phyloP scores from a whole-genome alignment of 116 monocot genomes.

The Phalaenopsis hybrid region DNA sequence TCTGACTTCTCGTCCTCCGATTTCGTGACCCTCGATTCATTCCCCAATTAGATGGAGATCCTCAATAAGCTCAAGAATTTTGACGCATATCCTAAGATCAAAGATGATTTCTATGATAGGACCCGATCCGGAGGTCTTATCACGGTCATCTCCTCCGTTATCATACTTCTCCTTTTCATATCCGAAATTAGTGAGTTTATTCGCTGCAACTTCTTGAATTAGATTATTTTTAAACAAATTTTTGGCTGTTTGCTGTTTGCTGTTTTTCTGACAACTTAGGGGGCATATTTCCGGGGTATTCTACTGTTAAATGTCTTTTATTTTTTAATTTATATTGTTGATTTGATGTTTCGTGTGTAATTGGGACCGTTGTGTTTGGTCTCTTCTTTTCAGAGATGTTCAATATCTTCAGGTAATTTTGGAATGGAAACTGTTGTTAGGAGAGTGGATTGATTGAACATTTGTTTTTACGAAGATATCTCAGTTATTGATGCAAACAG shows the following conservation, averaged over 20 bases:
- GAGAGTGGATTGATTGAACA: too few species aligned
- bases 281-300: neutral
- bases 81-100: slow-evolving; percentile 90
- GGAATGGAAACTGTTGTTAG: too few species aligned
- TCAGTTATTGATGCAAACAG: too few species aligned
- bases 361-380: neutral
- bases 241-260: neutral
- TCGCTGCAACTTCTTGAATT: neutral
- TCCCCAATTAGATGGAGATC: slow-evolving; percentile 51
- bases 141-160: slow-evolving; percentile 55
- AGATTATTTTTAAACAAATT: neutral
- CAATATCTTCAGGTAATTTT: neutral
- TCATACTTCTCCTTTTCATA: slow-evolving; percentile 58
- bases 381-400: too few species aligned
- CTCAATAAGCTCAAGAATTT: slow-evolving; percentile 63
- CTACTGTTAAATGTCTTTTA: neutral
- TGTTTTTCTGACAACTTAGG: neutral
- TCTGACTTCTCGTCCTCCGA: neutral
- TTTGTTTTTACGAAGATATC: too few species aligned
- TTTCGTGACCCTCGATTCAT: neutral
- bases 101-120: slow-evolving; percentile 88
- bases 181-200: slow-evolving; percentile 64
- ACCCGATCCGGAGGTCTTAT: slow-evolving; percentile 77
- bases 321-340: neutral
- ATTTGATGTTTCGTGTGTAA: neutral